phyloP scores from a whole-genome alignment of 2,329 filamentous ascomycete species.

The Aspergillus luchuensis region DNA sequence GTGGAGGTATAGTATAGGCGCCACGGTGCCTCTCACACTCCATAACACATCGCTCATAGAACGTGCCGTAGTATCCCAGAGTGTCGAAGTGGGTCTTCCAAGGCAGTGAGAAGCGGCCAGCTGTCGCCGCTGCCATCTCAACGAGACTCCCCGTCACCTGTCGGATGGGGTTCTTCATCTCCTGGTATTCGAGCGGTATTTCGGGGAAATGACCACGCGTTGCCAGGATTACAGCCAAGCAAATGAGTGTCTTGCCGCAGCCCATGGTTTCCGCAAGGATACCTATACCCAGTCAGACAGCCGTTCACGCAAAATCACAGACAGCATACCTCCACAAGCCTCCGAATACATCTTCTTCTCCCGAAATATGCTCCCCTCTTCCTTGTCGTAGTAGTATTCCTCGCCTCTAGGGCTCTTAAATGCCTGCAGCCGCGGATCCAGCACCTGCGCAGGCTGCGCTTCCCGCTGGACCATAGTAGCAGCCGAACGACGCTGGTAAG shows the following conservation, averaged over 20 bases:
- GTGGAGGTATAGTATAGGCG: constrained; percentile 59
- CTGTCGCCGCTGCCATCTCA: constrained; percentile 73
- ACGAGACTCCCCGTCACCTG: constrained; percentile 62
- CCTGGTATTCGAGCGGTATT: constrained; percentile 64
- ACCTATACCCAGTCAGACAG: constrained; percentile 25
- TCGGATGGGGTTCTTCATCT: constrained; percentile 46
- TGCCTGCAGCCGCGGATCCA: constrained; percentile 72
- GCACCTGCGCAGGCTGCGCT: constrained; percentile 59
- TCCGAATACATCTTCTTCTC: constrained; percentile 74
- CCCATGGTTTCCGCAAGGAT: constrained; percentile 55
- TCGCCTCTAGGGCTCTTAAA: constrained; percentile 62
- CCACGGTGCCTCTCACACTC: constrained; percentile 62
- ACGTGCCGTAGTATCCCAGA: constrained; percentile 50
- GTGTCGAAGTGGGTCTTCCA: constrained; percentile 68
- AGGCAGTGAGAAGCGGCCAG: constrained; percentile 67
- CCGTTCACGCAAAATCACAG: neutral
- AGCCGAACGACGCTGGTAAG: constrained; percentile 77
- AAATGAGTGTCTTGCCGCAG: constrained; percentile 84
- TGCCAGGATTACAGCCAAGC: constrained; percentile 72
- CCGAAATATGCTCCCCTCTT: constrained; percentile 62
- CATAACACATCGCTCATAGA: constrained; percentile 58
- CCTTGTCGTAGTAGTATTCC: constrained; percentile 70
- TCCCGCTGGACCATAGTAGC: constrained; percentile 85
- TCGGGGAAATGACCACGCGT: constrained; percentile 69
- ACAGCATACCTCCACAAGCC: constrained; percentile 65